Conservation (phyloP, 768 basidiomycete species). For the Leccinum uliginosum region DNA sequence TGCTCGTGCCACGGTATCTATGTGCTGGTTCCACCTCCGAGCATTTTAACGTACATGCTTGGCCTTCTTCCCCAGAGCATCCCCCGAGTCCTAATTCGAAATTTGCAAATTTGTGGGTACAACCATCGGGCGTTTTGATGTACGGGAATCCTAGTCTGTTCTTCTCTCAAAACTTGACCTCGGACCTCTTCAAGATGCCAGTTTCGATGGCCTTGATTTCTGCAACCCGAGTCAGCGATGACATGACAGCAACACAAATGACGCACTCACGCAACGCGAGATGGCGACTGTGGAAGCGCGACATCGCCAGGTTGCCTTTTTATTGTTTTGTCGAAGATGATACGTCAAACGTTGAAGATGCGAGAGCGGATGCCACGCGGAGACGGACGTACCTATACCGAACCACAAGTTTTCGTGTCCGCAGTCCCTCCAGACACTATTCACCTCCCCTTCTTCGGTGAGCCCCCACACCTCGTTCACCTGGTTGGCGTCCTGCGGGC, state of each 20-base stretch:
- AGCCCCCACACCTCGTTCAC: slow-evolving; percentile 58
- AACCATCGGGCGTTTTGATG: neutral
- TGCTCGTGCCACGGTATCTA: neutral
- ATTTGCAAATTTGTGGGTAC: neutral
- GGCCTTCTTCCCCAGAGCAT: neutral
- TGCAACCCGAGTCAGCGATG: slow-evolving; percentile 4
- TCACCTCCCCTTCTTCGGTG: slow-evolving; percentile 58
- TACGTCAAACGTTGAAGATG: neutral
- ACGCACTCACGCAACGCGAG: slow-evolving; percentile 29
- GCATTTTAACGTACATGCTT: neutral
- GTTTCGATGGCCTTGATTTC: slow-evolving; percentile 30
- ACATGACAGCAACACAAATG: neutral
- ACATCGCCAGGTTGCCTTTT: slow-evolving; percentile 21
- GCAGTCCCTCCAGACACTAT: slow-evolving; percentile 33
- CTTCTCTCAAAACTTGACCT: slow-evolving; percentile 15
- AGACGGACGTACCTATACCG: slow-evolving; percentile 19
- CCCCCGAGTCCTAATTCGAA: neutral
- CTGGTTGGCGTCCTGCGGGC: slow-evolving; percentile 40
- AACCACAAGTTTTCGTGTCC: slow-evolving; percentile 36
- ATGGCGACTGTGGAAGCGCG: slow-evolving; percentile 30
- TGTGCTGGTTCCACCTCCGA: neutral
- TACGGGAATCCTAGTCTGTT: neutral
- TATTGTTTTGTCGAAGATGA: neutral
- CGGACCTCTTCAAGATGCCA: slow-evolving; percentile 23
- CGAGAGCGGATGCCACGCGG: neutral